A percentile compares a stretch with the other conserved stretches of the same genome.
phyloP scores from a whole-genome alignment of 2,329 filamentous ascomycete genomes.

The Sporothrix brunneoviolacea region DNA sequence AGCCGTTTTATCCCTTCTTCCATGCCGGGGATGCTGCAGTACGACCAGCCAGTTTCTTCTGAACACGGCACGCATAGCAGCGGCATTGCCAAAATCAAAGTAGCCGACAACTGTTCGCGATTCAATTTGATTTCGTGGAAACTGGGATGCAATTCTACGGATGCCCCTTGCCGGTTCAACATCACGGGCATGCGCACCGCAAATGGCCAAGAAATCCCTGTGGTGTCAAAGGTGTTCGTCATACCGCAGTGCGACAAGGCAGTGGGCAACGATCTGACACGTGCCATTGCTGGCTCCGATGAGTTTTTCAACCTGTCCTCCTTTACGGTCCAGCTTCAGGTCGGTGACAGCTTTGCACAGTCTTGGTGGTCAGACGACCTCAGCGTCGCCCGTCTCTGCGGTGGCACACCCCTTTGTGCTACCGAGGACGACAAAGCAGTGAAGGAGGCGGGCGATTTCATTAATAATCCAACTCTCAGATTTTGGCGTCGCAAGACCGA shows the following conservation, averaged over 20 bases:
- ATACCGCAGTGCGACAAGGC: conserved; percentile 26
- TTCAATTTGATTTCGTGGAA: conserved; percentile 32
- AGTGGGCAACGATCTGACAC: conserved; percentile 25
- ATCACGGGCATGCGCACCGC: conserved; percentile 27
- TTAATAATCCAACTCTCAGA: no score
- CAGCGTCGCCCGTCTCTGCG: not conserved
- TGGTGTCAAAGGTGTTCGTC: conserved; percentile 20
- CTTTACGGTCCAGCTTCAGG: conserved; percentile 34
- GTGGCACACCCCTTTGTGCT: not conserved
- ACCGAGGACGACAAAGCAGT: not conserved
- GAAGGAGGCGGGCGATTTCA: no score
- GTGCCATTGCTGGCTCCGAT: conserved; percentile 20
- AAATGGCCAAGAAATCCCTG: conserved; percentile 21
- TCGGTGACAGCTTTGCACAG: conserved; percentile 23
- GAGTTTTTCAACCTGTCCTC: conserved; percentile 29
- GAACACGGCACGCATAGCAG: conserved; percentile 5
- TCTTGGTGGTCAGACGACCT: conserved; percentile 43
- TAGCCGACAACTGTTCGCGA: conserved; percentile 24
- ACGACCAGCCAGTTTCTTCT: conserved; percentile 22
- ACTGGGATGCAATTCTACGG: conserved; percentile 33
- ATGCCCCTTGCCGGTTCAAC: conserved; percentile 29
- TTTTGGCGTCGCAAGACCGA: not conserved
- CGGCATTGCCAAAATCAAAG: conserved; percentile 23
- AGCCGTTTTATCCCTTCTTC: conserved; percentile 20
- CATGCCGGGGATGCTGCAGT: conserved; percentile 19